Evolutionary conservation across 2,329 filamentous ascomycete genomes (phyloP).

Genomic region (Pseudogymnoascus pannorum): DNA sequence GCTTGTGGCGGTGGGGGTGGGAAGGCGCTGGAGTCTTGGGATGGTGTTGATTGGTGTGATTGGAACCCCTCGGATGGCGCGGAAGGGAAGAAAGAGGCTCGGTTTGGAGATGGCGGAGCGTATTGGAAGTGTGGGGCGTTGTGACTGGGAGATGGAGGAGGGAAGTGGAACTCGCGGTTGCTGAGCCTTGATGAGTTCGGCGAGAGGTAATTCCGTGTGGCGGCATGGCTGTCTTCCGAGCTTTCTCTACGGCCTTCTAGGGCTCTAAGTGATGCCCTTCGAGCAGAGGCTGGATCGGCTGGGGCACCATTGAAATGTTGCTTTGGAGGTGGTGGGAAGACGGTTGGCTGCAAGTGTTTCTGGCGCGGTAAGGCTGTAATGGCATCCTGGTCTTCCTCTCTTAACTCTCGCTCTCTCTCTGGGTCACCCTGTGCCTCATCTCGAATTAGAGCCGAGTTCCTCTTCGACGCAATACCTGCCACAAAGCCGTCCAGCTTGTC

Average conservation of each 20-base stretch:
- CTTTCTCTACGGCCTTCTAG: conserved; percentile 37
- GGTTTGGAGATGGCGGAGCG: conserved; percentile 41
- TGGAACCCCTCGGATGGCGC: conserved; percentile 18
- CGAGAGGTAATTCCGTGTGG: conserved; percentile 29
- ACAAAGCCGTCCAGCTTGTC: conserved; percentile 85
- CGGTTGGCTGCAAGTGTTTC: conserved; percentile 53
- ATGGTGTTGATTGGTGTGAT: conserved; percentile 16
- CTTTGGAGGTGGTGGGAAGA: conserved; percentile 20
- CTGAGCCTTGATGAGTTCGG: conserved; percentile 16
- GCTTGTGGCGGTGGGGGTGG: conserved; percentile 14
- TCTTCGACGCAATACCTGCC: conserved; percentile 76
- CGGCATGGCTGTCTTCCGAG: conserved; percentile 36
- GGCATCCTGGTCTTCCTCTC: conserved; percentile 74
- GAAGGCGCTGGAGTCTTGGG: conserved; percentile 13
- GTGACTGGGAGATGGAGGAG: conserved; percentile 39
- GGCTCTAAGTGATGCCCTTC: conserved; percentile 42
- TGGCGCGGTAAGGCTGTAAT: conserved; percentile 72
- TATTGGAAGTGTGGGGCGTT: conserved; percentile 53
- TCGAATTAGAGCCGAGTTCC: conserved; percentile 75
- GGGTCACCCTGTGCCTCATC: conserved; percentile 73
- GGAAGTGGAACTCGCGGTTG: conserved; percentile 47
- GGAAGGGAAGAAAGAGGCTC: conserved; percentile 23
- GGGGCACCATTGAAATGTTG: background rate
- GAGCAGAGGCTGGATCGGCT: conserved; percentile 15
- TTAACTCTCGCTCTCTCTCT: conserved; percentile 71